These are phyloP conservation scores for Diplodia mutila DNA, from an alignment of 2,329 filamentous ascomycete genomes.

Conservation along the genomic window DNA sequence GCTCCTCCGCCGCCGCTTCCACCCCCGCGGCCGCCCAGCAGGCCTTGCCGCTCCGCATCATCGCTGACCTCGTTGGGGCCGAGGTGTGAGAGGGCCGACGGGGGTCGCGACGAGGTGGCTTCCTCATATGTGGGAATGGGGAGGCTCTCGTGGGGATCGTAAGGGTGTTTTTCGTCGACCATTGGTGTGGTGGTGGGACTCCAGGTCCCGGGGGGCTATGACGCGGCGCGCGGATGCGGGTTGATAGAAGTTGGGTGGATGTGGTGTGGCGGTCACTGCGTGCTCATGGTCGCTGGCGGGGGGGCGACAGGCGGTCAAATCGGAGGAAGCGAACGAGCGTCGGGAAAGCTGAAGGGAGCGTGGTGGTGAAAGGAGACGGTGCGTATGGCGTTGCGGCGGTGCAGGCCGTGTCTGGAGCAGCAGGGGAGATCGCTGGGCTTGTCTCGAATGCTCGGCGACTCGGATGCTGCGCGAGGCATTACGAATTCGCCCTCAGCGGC, in stretches of 20 bases:
- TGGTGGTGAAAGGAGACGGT: conserved; percentile 16
- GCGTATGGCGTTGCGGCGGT: conserved; percentile 19
- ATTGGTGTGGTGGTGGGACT: conserved; percentile 33
- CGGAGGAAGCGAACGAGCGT: conserved; percentile 12
- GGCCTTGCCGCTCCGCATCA: conserved; percentile 76
- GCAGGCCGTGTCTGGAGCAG: conserved; percentile 18
- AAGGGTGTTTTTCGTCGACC: conserved; percentile 46
- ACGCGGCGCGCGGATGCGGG: conserved; percentile 17
- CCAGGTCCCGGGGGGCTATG: conserved; percentile 29
- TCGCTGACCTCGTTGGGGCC: conserved; percentile 65
- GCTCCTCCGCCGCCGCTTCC: conserved; percentile 27
- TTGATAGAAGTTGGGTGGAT: neutral
- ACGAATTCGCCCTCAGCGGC: conserved; percentile 22
- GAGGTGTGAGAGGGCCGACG: conserved; percentile 50
- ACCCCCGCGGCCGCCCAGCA: conserved; percentile 56
- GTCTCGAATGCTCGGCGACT: conserved; percentile 21
- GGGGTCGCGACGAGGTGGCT: conserved; percentile 65
- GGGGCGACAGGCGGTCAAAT: neutral
- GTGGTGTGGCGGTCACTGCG: conserved; percentile 13
- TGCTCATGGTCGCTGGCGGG: conserved; percentile 25
- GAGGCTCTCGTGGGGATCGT: conserved; percentile 55
- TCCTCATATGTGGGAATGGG: conserved; percentile 86
- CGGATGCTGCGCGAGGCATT: conserved; percentile 15
- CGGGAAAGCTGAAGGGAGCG: conserved; percentile 3
- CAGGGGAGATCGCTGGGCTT: conserved; percentile 18